Evolutionary conservation across 306 rosid species (phyloP).

Genomic region (Vicia villosa): DNA sequence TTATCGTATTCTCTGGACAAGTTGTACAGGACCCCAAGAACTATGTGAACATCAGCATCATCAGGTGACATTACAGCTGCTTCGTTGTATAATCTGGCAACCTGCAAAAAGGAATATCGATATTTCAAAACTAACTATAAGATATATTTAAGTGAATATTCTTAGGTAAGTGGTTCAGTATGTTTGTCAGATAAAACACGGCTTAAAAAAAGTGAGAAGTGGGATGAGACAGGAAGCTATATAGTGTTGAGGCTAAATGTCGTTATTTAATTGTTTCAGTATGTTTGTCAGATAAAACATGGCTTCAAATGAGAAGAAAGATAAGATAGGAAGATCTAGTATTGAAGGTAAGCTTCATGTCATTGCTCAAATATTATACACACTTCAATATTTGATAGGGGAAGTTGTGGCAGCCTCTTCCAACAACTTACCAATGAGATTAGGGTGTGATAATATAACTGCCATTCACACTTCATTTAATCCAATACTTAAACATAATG

Average conservation of each 20-base stretch:
- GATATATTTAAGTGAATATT: background rate
- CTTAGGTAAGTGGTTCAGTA: conserved; percentile 13
- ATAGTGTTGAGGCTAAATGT: background rate
- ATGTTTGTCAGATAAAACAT: background rate
- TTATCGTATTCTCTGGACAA: conserved; percentile 90
- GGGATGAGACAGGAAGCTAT: background rate
- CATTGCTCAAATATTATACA: conserved; percentile 11
- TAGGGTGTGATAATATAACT: conserved; percentile 5
- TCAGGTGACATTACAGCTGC: conserved; percentile 92
- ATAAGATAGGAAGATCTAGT: background rate
- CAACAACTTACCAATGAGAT: conserved; percentile 1
- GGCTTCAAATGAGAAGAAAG: conserved; percentile 14
- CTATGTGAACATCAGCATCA: conserved; percentile 94
- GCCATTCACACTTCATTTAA: conserved; percentile 8
- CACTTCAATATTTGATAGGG: background rate
- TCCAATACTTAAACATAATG: conserved; percentile 2
- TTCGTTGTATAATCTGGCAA: conserved; percentile 79
- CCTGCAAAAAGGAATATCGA: conserved; percentile 53
- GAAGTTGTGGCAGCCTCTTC: conserved; percentile 19
- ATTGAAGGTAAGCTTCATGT: conserved; percentile 10
- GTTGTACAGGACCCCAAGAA: conserved; percentile 92
- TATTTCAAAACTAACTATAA: conserved; percentile 10
- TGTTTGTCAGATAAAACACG: background rate
- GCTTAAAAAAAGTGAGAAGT: conserved; percentile 20
- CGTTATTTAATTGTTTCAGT: background rate